Conservation (phyloP, 768 basidiomycete genomes). For the Serendipita sp. region DNA sequence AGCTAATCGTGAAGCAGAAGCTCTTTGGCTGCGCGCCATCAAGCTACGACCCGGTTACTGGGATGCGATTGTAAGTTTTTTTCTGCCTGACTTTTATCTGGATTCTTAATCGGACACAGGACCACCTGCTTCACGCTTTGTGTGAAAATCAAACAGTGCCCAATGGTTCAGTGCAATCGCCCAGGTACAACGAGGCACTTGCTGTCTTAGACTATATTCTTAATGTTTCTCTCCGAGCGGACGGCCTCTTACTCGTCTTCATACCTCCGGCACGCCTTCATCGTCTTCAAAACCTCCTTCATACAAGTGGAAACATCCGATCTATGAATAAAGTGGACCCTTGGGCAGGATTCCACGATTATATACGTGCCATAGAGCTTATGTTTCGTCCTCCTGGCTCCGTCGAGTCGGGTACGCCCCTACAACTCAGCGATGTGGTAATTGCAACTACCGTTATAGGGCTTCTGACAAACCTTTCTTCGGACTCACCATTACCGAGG, state of each 20-base stretch:
- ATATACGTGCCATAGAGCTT: constrained; percentile 30
- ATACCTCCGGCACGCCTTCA: constrained; percentile 24
- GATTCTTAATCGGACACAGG: constrained; percentile 13
- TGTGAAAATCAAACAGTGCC: constrained; percentile 6
- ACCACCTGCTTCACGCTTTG: constrained; percentile 24
- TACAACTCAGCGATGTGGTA: constrained; percentile 25
- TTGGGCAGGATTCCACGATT: constrained; percentile 19
- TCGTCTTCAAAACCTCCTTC: constrained; percentile 31
- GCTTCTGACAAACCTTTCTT: constrained; percentile 19
- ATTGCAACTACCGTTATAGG: constrained; percentile 26
- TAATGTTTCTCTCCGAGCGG: constrained; percentile 16
- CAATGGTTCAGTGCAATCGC: background rate
- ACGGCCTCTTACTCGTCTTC: constrained; percentile 12
- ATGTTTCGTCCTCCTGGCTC: constrained; percentile 22
- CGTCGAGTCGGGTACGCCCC: constrained; percentile 13
- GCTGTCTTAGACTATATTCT: constrained; percentile 22
- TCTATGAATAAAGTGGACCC: constrained; percentile 18
- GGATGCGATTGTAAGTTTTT: constrained; percentile 20
- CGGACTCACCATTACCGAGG: constrained; percentile 15
- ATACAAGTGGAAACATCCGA: constrained; percentile 26
- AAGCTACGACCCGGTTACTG: constrained; percentile 20
- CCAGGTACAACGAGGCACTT: constrained; percentile 21
- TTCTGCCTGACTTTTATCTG: background rate
- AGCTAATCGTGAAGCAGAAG: constrained; percentile 20
- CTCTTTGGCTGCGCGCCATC: constrained; percentile 29